phyloP scores from a whole-genome alignment of 1,139 yeast species.

The Protomyces inouyei region DNA sequence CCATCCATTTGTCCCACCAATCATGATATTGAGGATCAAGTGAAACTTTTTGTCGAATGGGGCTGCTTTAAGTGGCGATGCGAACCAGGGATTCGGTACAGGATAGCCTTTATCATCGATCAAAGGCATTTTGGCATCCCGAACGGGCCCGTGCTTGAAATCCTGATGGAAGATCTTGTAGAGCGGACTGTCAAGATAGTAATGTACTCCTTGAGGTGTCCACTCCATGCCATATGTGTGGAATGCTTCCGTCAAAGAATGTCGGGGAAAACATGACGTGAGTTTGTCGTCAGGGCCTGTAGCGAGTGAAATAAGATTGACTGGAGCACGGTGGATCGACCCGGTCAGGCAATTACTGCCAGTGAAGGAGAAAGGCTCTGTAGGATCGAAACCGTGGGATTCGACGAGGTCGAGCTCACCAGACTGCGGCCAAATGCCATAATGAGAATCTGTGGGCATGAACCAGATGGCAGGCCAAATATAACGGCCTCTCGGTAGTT shows the following conservation, averaged over 20 bases:
- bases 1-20: slow-evolving; percentile 33
- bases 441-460: slow-evolving; percentile 28
- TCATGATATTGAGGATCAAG: slow-evolving; percentile 31
- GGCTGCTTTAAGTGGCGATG: slow-evolving; percentile 28
- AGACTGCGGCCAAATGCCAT: slow-evolving; percentile 33
- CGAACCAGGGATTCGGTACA: slow-evolving; percentile 31
- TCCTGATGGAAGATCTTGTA: slow-evolving; percentile 29
- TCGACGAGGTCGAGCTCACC: slow-evolving; percentile 33
- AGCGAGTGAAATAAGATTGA: background rate
- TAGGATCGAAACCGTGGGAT: slow-evolving; percentile 31
- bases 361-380: background rate
- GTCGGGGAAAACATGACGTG: slow-evolving; percentile 23
- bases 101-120: slow-evolving; percentile 30
- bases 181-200: slow-evolving; percentile 31
- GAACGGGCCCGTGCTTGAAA: slow-evolving; percentile 28
- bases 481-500: slow-evolving; percentile 32
- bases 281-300: background rate
- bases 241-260: slow-evolving; percentile 25
- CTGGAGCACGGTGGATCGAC: slow-evolving; percentile 22
- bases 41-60: slow-evolving; percentile 33
- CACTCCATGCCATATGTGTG: slow-evolving; percentile 33
- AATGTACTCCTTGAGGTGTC: slow-evolving; percentile 30
- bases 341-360: background rate
- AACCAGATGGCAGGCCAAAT: slow-evolving; percentile 33
- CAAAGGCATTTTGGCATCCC: slow-evolving; percentile 28